Base-by-base conservation (phyloP, 2,329 filamentous ascomycete genomes). In the Harringtonia lauricola region DNA sequence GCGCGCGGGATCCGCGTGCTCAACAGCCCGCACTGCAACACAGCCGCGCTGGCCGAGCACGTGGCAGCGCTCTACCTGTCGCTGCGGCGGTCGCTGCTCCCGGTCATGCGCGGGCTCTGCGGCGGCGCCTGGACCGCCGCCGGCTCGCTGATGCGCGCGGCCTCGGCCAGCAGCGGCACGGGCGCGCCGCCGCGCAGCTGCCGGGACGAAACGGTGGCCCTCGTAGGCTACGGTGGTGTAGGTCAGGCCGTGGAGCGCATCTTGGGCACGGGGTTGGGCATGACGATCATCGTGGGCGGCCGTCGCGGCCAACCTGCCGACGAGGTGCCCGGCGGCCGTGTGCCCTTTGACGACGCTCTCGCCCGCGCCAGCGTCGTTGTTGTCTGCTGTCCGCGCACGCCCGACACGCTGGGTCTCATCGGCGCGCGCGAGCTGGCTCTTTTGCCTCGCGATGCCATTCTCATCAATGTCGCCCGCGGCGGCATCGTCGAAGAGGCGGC, bases 171-270 rank as follows among this genome's bases (percentile, higher is more conserved):
- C 12, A 39, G n/a, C n/a, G n/a, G n/a, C n/a, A n/a, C n/a, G n/a
- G n/a, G 36, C 19, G 21, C 48, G 43, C 46, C 46, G 47, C 18
- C 48, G 26, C 37, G 45, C 54, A 46, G 52, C 52, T 24, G 39
- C 39, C 18, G 41, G 41, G 41, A 54, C 49, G 33, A 50, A 40
- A 49, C 51, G 3, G 48, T 60, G 2, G 60, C 55, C n/a, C 53
- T 63, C 26, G 52, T 63, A 18, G 61, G 60, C 3, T 52, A 62
- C 41, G 61, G 61, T 8, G 55, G 58, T 34, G 61, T 63, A 34
- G 60, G 61, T 8, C 48, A 54, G 21, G 52, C 52, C 5, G 55
- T 59, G 38, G 59, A 54, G 17, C 57, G 56, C 39, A 47, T 55
- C 2, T 49, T 54, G 8, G 31, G 40, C 3, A 26, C 7, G 7